These are phyloP conservation scores for Collybia nuda DNA, from an alignment of 768 basidiomycete genomes.

Conservation along the genomic window DNA sequence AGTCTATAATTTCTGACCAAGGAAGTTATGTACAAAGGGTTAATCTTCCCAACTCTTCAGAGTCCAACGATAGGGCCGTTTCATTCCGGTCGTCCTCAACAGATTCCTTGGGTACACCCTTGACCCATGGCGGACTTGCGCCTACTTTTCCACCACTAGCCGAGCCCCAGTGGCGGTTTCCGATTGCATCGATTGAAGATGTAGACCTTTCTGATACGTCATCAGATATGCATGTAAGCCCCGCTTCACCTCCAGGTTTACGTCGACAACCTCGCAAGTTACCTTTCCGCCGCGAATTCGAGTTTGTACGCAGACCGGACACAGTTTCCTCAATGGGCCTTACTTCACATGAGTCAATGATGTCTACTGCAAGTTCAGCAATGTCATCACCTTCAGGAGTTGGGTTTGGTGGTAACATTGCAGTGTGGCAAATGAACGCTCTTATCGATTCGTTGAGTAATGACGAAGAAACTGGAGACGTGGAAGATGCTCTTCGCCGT, in stretches of 20 bases:
- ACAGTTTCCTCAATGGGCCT: slow-evolving; percentile 83
- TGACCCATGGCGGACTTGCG: slow-evolving; percentile 29
- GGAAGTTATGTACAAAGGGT: background rate
- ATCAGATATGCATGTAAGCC: slow-evolving; percentile 46
- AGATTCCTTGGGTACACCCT: slow-evolving; percentile 48
- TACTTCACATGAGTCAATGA: slow-evolving; percentile 58
- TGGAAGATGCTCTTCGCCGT: slow-evolving; percentile 76
- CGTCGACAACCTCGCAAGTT: slow-evolving; percentile 56
- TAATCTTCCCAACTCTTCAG: background rate
- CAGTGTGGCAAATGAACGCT: slow-evolving; percentile 84
- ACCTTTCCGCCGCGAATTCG: slow-evolving; percentile 77
- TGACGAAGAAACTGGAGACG: slow-evolving; percentile 75
- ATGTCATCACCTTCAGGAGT: slow-evolving; percentile 37
- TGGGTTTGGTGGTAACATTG: slow-evolving; percentile 49
- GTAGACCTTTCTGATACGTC: slow-evolving; percentile 79
- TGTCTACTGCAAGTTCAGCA: slow-evolving; percentile 44
- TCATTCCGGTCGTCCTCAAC: slow-evolving; percentile 48
- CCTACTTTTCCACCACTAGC: slow-evolving; percentile 36
- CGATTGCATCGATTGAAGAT: slow-evolving; percentile 78
- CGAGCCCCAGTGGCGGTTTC: slow-evolving; percentile 58
- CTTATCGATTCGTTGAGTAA: slow-evolving; percentile 73
- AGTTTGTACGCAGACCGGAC: slow-evolving; percentile 72
- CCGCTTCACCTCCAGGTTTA: slow-evolving; percentile 50
- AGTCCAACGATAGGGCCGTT: slow-evolving; percentile 22
- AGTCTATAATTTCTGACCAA: too few species aligned